Percentiles rank a stretch among this genome's conserved stretches.
Evolutionary conservation across 805 yeast genomes (phyloP).

Genomic region (Maudiozyma turicensis): DNA sequence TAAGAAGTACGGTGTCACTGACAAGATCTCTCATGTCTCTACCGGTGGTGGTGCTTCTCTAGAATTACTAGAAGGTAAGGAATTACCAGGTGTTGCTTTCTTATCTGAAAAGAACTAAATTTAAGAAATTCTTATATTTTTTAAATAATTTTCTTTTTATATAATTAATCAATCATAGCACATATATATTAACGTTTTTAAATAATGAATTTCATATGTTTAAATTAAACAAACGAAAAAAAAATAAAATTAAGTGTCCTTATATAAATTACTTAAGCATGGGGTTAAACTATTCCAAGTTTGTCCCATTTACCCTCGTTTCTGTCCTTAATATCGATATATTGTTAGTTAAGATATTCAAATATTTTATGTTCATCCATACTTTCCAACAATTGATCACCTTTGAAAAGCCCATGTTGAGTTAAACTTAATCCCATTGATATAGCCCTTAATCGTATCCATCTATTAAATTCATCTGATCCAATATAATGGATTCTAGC

Average conservation of each 20-base stretch:
- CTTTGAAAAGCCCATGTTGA: constrained; percentile 26
- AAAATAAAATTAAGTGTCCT: background rate
- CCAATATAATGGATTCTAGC: constrained; percentile 27
- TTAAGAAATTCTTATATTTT: background rate
- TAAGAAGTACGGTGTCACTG: constrained; percentile 94
- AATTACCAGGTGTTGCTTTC: constrained; percentile 93
- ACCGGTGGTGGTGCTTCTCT: constrained; percentile 99
- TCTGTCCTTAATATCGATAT: constrained; percentile 6
- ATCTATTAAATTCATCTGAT: constrained; percentile 25
- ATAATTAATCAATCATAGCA: background rate
- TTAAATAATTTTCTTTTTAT: background rate
- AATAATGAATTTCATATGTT: constrained; percentile 1
- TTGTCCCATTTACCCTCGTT: constrained; percentile 7
- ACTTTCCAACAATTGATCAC: constrained; percentile 16
- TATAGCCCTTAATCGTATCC: constrained; percentile 20
- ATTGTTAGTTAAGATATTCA: constrained; percentile 15
- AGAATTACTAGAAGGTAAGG: constrained; percentile 98
- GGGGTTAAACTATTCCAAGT: background rate
- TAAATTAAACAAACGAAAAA: background rate
- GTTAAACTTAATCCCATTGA: constrained; percentile 21
- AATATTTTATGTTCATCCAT: constrained; percentile 21
- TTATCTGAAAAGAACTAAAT: constrained; percentile 57
- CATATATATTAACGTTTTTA: constrained; percentile 1
- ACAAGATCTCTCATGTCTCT: constrained; percentile 94
- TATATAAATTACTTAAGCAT: background rate